Evolutionary conservation across 768 basidiomycete genomes (phyloP).

Genomic region (Trametes gibbosa): DNA sequence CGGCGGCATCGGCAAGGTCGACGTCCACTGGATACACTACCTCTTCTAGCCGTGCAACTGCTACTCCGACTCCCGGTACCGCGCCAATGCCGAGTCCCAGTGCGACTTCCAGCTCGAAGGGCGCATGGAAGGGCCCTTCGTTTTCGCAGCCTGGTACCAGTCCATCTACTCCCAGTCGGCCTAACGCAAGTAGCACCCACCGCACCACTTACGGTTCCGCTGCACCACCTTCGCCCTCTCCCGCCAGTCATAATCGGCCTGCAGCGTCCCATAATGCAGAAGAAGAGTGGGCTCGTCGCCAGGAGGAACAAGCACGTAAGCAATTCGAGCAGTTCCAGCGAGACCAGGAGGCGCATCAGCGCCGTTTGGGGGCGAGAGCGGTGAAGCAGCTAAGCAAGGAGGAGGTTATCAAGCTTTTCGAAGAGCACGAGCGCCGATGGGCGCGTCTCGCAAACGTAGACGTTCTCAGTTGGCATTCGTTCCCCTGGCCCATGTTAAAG

Average conservation of each 20-base stretch:
- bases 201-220: slow-evolving; percentile 1
- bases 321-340: slow-evolving; percentile 69
- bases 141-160: slow-evolving; percentile 1
- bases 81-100: slow-evolving; percentile 1
- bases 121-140: slow-evolving; percentile 16
- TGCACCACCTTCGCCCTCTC: neutral
- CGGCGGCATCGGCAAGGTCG: slow-evolving; percentile 21
- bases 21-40: slow-evolving; percentile 18
- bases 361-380: slow-evolving; percentile 39
- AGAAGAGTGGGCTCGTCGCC: slow-evolving; percentile 60
- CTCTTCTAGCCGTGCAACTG: slow-evolving; percentile 27
- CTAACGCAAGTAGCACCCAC: neutral
- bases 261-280: slow-evolving; percentile 31
- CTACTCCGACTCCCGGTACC: slow-evolving; percentile 25
- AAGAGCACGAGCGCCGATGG: slow-evolving; percentile 65
- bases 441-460: slow-evolving; percentile 35
- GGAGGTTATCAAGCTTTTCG: slow-evolving; percentile 53
- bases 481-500: slow-evolving; percentile 75
- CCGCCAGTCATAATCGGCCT: slow-evolving; percentile 3
- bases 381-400: slow-evolving; percentile 52
- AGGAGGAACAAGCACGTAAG: slow-evolving; percentile 58
- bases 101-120: neutral
- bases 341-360: slow-evolving; percentile 60
- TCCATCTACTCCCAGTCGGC: slow-evolving; percentile 6
- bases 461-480: slow-evolving; percentile 58